phyloP scores from a whole-genome alignment of 2,329 filamentous ascomycete genomes.

The Ceratocystis destructans region DNA sequence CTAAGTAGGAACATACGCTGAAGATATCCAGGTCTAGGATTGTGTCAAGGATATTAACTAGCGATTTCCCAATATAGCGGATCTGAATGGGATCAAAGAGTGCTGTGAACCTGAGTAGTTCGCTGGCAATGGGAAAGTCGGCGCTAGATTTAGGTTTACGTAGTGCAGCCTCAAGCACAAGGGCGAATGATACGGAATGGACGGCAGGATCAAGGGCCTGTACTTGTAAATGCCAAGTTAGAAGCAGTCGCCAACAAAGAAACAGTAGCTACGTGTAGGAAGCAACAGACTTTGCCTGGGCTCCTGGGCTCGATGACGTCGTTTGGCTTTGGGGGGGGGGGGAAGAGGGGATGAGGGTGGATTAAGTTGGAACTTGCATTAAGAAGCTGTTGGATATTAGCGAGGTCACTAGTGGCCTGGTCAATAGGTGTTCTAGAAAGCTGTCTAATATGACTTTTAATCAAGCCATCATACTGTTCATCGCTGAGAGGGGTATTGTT shows the following conservation, averaged over 20 bases:
- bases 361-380: constrained; percentile 8
- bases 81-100: constrained; percentile 39
- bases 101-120: constrained; percentile 33
- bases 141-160: neutral
- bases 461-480: constrained; percentile 7
- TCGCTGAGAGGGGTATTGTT: neutral
- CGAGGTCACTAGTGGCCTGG: neutral
- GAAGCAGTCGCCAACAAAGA: neutral
- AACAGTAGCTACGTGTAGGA: neutral
- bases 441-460: constrained; percentile 9
- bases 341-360: no score
- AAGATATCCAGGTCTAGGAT: constrained; percentile 30
- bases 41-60: constrained; percentile 33
- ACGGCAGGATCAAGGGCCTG: constrained; percentile 35
- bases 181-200: constrained; percentile 40
- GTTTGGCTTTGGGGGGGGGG: neutral
- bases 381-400: constrained; percentile 9
- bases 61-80: constrained; percentile 34
- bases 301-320: constrained; percentile 6
- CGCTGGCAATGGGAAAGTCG: constrained; percentile 23
- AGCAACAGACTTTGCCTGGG: neutral
- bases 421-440: neutral
- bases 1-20: constrained; percentile 27
- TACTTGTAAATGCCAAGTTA: neutral
- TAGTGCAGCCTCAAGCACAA: constrained; percentile 30